These are phyloP conservation scores for Stachybotrys chlorohalonatus DNA, from an alignment of 2,329 filamentous ascomycete species.

Conservation along the genomic window DNA sequence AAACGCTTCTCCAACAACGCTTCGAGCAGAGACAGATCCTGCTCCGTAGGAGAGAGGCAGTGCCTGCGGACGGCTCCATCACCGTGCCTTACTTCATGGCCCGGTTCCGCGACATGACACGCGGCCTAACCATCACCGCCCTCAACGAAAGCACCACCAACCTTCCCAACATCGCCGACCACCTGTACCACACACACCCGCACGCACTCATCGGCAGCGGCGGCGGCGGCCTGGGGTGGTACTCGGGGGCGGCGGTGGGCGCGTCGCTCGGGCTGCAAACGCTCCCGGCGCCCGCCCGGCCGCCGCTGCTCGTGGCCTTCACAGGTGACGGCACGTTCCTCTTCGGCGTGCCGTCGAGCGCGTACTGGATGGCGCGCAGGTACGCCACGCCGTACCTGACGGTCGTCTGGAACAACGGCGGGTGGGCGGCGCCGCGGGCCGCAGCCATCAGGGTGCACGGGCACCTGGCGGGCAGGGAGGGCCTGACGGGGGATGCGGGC, in stretches of 20 bases:
- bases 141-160: slow-evolving; percentile 57
- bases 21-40: slow-evolving; percentile 66
- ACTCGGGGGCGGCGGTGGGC: slow-evolving; percentile 61
- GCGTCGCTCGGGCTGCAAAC: slow-evolving; percentile 58
- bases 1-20: slow-evolving; percentile 38
- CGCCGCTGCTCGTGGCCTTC: slow-evolving; percentile 33
- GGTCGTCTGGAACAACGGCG: slow-evolving; percentile 44
- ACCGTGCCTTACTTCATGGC: slow-evolving; percentile 40
- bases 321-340: slow-evolving; percentile 42
- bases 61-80: slow-evolving; percentile 59
- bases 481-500: no score
- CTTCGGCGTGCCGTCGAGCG: slow-evolving; percentile 37
- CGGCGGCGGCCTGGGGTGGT: slow-evolving; percentile 70
- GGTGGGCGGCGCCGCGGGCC: slow-evolving; percentile 17
- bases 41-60: slow-evolving; percentile 56
- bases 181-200: slow-evolving; percentile 55
- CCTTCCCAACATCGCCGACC: slow-evolving; percentile 55
- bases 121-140: slow-evolving; percentile 34
- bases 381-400: slow-evolving; percentile 39
- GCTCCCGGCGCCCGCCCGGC: slow-evolving; percentile 22
- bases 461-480: no score
- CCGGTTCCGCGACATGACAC: slow-evolving; percentile 34
- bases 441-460: no score
- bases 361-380: slow-evolving; percentile 38
- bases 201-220: slow-evolving; percentile 72